Base-by-base conservation (phyloP, 2,329 filamentous ascomycete genomes). In the Berkeleyomyces rouxiae region DNA sequence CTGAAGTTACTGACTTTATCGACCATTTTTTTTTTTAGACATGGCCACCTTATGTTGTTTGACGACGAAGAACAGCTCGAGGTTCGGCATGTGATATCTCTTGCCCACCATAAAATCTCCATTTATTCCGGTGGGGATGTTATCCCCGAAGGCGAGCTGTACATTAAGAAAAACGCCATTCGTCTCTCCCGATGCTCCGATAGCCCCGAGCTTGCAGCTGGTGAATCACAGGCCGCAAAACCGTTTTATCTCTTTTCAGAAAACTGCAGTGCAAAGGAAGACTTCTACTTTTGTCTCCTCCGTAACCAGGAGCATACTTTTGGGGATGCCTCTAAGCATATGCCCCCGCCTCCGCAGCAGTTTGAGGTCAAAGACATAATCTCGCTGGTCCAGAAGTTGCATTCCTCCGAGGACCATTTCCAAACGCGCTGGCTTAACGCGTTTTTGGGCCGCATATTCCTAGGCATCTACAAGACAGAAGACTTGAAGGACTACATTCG, bases 1-100 rank as follows among this genome's bases (percentile, higher is more conserved):
- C 47, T 40, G 33, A 11, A 62, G 6, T 37, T 61, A 55, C 53
- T 59, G 46, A 65, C 61, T 31, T 49, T 61, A 66, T 63, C 58
- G 64, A 59, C 60, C 43, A n/a, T 40, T 55, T 40, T 65, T 57
- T 51, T n/a, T 11, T 16, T 58, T 65, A 91, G 90, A 70, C 91
- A 96, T 73, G 91, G 92, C 44, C 91, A 97, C 71, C 76, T 99
- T 59, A 96, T 99, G 89, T 83, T 99, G 7, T 99, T 96, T 73
- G 93, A 99, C 71, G 91, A 97, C 70, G 85, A 90, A 61, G 90
- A 95, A 68, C 91, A 97, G 73, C 80, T 96, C 68, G 93, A 99
- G 74, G 93, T 99, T 13, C 87, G 92, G 66, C 90, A 97, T 74
- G 93, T 99, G 62, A 89, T 99, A 63, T 96, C 91, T 0, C 80